Conservation (phyloP, 495 filamentous ascomycete genomes). For the Aspergillus mulundensis region DNA sequence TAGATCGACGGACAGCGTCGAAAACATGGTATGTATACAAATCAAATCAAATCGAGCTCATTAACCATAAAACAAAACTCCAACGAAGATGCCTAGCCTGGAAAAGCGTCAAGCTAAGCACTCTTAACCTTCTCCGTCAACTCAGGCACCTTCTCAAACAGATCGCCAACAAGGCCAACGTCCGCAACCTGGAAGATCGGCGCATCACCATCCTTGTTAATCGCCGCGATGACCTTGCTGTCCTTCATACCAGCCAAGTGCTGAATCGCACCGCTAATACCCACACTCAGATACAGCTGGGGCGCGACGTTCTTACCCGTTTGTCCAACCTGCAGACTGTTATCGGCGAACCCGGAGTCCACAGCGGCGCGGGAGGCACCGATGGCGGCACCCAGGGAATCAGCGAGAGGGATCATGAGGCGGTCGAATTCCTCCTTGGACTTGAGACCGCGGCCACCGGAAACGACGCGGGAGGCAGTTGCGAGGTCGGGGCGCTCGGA, state of each 20-base stretch:
- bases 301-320: conserved; percentile 98
- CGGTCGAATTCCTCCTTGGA: conserved; percentile 95
- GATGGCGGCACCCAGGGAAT: conserved; percentile 87
- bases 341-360: conserved; percentile 98
- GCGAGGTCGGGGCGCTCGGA: conserved; percentile 92
- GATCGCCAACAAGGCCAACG: conserved; percentile 88
- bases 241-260: conserved; percentile 99
- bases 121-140: conserved; percentile 89
- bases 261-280: conserved; percentile 96
- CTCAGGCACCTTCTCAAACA: conserved; percentile 94
- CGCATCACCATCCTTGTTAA: conserved; percentile 96
- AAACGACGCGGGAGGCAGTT: conserved; percentile 85
- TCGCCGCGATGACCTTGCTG: conserved; percentile 97
- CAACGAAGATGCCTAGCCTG: neutral
- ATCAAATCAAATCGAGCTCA: neutral
- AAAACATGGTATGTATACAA: neutral
- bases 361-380: conserved; percentile 93
- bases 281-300: conserved; percentile 89
- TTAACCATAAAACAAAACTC: neutral
- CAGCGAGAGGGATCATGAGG: conserved; percentile 85
- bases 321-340: conserved; percentile 96
- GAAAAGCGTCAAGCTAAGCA: conserved; percentile 14
- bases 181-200: conserved; percentile 98
- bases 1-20: neutral
- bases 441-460: conserved; percentile 90